phyloP scores from a whole-genome alignment of 225 moss, liverwort and hornwort genomes.

The Ulota crispa region DNA sequence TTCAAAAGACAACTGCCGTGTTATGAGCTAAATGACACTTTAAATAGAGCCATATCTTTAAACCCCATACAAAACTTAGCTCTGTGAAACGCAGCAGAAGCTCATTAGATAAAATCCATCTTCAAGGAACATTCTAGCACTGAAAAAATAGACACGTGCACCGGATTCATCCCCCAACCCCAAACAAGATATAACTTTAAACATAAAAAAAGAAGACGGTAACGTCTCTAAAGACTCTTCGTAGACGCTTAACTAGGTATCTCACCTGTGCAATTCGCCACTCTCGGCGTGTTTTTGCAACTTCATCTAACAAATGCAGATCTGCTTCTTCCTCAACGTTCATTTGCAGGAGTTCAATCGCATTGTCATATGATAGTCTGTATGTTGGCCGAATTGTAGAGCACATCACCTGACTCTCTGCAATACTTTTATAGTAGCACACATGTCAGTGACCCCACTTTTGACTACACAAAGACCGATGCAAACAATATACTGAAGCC shows the following conservation, averaged over 20 bases:
- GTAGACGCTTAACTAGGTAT: background rate
- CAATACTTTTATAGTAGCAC: slow-evolving; percentile 62
- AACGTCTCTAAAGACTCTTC: background rate
- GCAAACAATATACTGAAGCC: background rate
- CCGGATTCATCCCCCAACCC: background rate
- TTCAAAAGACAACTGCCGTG: background rate
- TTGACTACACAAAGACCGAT: background rate
- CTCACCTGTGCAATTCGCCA: slow-evolving; percentile 80
- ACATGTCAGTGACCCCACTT: slow-evolving; percentile 30
- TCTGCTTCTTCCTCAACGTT: slow-evolving; percentile 87
- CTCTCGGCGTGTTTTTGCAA: slow-evolving; percentile 58
- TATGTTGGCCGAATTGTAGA: slow-evolving; percentile 89
- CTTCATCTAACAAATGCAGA: slow-evolving; percentile 74
- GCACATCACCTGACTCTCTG: slow-evolving; percentile 87
- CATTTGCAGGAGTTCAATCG: slow-evolving; percentile 75
- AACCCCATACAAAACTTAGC: background rate
- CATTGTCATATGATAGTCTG: slow-evolving; percentile 86
- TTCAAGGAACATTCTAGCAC: background rate
- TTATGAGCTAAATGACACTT: background rate
- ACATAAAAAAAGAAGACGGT: background rate
- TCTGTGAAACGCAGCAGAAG: background rate
- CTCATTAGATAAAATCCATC: background rate
- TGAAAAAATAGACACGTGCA: background rate
- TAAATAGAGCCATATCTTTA: slow-evolving; percentile 1
- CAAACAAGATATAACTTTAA: slow-evolving; percentile 1